Evolutionary conservation across 139 green algal species (phyloP).

Genomic region (Auxenochlorella pyrenoidosa): DNA sequence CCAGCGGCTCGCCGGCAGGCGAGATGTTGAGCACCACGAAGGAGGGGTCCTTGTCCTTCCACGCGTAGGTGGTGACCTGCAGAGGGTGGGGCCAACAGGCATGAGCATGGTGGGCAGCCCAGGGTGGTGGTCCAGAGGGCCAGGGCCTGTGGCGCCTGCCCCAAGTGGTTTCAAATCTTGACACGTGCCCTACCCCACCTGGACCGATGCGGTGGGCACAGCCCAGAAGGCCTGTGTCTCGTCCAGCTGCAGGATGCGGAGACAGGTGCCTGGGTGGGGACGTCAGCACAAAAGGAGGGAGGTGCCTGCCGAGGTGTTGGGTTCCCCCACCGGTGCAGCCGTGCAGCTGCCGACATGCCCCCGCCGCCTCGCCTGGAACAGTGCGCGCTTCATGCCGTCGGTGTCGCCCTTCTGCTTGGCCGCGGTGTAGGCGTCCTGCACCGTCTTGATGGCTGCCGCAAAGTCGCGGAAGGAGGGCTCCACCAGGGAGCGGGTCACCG

Average conservation of each 20-base stretch:
- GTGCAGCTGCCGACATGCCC: no score
- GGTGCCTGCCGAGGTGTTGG: no score
- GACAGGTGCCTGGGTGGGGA: no score
- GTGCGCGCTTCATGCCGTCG: constrained; percentile 26
- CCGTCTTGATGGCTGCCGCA: constrained; percentile 34
- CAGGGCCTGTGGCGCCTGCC: no score
- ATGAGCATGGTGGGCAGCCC: no score
- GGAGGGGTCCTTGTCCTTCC: constrained; percentile 45
- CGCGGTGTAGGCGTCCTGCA: constrained; percentile 46
- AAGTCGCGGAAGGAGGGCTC: constrained; percentile 41
- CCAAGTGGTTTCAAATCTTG: no score
- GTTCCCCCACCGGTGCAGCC: no score
- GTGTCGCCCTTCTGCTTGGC: constrained; percentile 32
- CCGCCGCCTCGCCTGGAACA: constrained; percentile 5
- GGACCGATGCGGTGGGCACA: not conserved
- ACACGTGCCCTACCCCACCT: not conserved
- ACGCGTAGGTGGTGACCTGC: not conserved
- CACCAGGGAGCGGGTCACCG: not conserved
- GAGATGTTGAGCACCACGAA: constrained; percentile 46
- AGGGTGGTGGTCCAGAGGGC: no score
- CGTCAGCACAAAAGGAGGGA: no score
- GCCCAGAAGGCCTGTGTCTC: constrained; percentile 57
- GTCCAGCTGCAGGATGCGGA: constrained; percentile 33
- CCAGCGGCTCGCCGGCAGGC: constrained; percentile 25
- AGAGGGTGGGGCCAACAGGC: no score